These are phyloP conservation scores for Claviceps maximensis DNA, from an alignment of 2,329 filamentous ascomycete genomes.

Conservation along the genomic window DNA sequence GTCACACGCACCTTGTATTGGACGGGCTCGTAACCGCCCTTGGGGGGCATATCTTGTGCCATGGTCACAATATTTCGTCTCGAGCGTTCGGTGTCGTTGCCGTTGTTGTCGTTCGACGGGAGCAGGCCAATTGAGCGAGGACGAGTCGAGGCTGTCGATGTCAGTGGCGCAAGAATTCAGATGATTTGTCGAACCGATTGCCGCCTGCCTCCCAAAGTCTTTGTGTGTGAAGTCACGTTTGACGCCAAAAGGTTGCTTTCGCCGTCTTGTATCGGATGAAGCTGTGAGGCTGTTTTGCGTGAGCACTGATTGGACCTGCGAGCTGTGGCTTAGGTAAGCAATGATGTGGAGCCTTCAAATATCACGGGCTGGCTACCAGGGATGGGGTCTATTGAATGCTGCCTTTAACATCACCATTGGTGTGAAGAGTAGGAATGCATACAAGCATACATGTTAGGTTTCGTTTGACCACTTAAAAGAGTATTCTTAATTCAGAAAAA, in stretches of 20 bases:
- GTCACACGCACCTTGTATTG: constrained; percentile 73
- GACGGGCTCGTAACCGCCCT: constrained; percentile 86
- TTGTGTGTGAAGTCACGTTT: not conserved
- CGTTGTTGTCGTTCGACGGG: not conserved
- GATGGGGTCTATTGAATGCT: no score
- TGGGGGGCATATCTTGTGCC: constrained; percentile 95
- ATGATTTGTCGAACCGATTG: not conserved
- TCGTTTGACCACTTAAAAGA: no score
- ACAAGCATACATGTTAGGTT: no score
- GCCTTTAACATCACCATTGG: no score
- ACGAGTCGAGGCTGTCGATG: not conserved
- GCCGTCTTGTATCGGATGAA: not conserved
- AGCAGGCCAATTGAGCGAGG: not conserved
- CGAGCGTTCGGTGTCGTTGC: not conserved
- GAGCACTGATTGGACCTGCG: not conserved
- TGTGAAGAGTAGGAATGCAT: no score
- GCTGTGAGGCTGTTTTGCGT: constrained; percentile 1
- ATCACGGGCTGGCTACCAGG: not conserved
- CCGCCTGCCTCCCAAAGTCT: constrained; percentile 1
- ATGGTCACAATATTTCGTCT: constrained; percentile 40
- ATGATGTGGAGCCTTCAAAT: not conserved
- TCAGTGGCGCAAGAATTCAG: not conserved
- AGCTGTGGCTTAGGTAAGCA: constrained; percentile 2
- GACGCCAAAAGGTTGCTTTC: not conserved
- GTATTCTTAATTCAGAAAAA: no score